Evolutionary conservation across 2,329 filamentous ascomycete species (phyloP).

Genomic region (Knufia fluminis): DNA sequence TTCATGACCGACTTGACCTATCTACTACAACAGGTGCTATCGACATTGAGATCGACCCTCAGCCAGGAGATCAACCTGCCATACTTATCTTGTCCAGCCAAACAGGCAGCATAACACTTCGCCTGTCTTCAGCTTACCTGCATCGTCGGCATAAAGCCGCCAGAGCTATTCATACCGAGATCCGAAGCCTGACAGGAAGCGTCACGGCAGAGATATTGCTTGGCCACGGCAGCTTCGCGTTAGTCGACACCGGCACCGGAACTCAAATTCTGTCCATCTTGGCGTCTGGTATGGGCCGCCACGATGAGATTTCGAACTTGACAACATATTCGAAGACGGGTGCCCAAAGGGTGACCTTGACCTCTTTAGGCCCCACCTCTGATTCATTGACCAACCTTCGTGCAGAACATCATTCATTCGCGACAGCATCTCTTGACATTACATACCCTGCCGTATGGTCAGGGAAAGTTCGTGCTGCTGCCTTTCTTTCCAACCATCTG

Average conservation of each 20-base stretch:
- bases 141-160: not conserved
- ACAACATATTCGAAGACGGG: slow-evolving; percentile 5
- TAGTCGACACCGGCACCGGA: slow-evolving; percentile 40
- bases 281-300: slow-evolving; percentile 27
- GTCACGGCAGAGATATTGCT: slow-evolving; percentile 39
- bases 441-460: slow-evolving; percentile 27
- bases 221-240: slow-evolving; percentile 32
- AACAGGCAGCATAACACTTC: slow-evolving; percentile 25
- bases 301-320: slow-evolving; percentile 11
- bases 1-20: slow-evolving; percentile 28
- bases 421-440: slow-evolving; percentile 23
- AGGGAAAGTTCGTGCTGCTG: slow-evolving; percentile 23
- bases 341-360: not conserved
- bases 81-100: slow-evolving; percentile 22
- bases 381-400: slow-evolving; percentile 13
- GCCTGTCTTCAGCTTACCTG: slow-evolving; percentile 8
- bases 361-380: slow-evolving; percentile 10
- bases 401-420: slow-evolving; percentile 18
- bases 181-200: slow-evolving; percentile 24
- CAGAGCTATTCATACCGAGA: slow-evolving; percentile 22
- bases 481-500: slow-evolving; percentile 14
- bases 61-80: slow-evolving; percentile 27
- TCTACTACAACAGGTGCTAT: slow-evolving; percentile 27
- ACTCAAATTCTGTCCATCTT: slow-evolving; percentile 41
- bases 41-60: slow-evolving; percentile 25